These are phyloP conservation scores for Claviceps sorghi DNA, from an alignment of 2,329 filamentous ascomycete genomes.

Conservation along the genomic window DNA sequence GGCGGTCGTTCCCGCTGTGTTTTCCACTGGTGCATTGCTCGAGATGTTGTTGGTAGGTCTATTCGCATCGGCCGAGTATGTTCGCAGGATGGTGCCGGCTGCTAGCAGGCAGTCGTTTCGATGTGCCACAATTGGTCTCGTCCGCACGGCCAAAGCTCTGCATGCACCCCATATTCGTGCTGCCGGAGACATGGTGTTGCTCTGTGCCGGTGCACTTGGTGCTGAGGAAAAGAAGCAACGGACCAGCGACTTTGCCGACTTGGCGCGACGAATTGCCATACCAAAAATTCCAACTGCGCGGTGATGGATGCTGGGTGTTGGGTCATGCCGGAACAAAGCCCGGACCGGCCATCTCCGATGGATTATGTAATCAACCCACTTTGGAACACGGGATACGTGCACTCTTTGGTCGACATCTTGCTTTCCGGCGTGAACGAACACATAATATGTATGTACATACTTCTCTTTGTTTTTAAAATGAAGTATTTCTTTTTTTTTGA, in stretches of 20 bases:
- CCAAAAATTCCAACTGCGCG: conserved; percentile 3
- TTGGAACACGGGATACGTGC: not conserved
- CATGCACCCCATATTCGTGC: conserved; percentile 21
- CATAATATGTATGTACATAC: too few species aligned
- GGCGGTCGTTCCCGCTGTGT: not conserved
- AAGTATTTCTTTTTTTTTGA: not conserved
- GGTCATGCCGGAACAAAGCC: conserved; percentile 9
- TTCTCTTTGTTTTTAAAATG: too few species aligned
- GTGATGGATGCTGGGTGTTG: conserved; percentile 1
- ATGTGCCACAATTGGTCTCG: conserved; percentile 13
- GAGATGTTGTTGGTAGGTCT: not conserved
- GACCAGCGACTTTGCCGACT: not conserved
- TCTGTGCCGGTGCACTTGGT: conserved; percentile 2
- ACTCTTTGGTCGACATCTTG: not conserved
- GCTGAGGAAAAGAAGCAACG: not conserved
- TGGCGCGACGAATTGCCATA: conserved; percentile 2
- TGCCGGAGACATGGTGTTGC: conserved; percentile 20
- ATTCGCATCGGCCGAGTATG: conserved; percentile 19
- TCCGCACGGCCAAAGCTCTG: conserved; percentile 18
- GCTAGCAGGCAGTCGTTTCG: conserved; percentile 12
- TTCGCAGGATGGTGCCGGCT: conserved; percentile 10
- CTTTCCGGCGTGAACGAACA: too few species aligned
- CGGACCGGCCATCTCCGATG: conserved; percentile 2
- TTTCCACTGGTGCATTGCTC: not conserved
- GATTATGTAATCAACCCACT: not conserved